Base-by-base conservation (phyloP, 108 stramenopile species). In the Pseudonitzschia pungens region DNA sequence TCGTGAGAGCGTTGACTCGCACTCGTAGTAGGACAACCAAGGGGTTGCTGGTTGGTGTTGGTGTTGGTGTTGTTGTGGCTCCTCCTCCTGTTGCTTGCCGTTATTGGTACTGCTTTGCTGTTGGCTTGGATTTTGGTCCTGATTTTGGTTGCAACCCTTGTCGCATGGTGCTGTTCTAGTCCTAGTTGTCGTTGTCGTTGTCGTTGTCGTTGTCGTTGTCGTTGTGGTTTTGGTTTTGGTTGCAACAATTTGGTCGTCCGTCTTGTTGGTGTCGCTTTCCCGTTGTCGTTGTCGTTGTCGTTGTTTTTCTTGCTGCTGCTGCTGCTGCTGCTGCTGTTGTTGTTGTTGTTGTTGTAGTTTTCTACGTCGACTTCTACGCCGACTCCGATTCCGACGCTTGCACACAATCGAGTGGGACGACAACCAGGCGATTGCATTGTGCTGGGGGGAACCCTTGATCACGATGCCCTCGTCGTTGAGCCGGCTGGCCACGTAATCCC, bases 121-220 rank as follows among this genome's bases (percentile, higher is more conserved):
- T 53, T n/a, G n/a, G n/a, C n/a, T n/a, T n/a, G n/a, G n/a, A n/a
- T n/a, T n/a, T n/a, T n/a, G n/a, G n/a, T n/a, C n/a, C n/a, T n/a
- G n/a, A n/a, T n/a, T n/a, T n/a, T n/a, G n/a, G n/a, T n/a, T n/a
- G n/a, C n/a, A n/a, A n/a, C n/a, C n/a, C n/a, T n/a, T n/a, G n/a
- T n/a, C n/a, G n/a, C n/a, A n/a, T n/a, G n/a, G n/a, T n/a, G n/a
- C n/a, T n/a, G n/a, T n/a, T n/a, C n/a, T n/a, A n/a, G n/a, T n/a
- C n/a, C n/a, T n/a, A n/a, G 53, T 53, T 53, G 53, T 24, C 53
- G 24, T 53, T 53, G 53, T 14, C 53, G 53, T 53, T 53, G 53
- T 53, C 24, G 22, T 22, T 53, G 52, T 53, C 20, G 20, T 53
- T 53, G 52, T 8, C 22, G 20, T 53, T n/a, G n/a, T n/a, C n/a